Base-by-base conservation (phyloP, 176 grass and related monocot species). In the Panicum miliaceum region DNA sequence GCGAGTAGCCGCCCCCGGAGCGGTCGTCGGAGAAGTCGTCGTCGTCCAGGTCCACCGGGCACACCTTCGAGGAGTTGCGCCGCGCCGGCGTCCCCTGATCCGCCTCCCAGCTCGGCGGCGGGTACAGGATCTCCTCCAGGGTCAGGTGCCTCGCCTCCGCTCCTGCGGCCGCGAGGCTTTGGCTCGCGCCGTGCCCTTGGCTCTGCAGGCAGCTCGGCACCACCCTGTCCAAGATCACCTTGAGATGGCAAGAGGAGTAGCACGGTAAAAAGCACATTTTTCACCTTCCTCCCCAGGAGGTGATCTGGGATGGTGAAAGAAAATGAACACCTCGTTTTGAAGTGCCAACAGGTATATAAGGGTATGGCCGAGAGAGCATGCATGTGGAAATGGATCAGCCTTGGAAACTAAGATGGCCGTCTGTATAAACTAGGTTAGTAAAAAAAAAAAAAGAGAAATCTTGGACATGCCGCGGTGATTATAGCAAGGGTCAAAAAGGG, bases 51-150 rank as follows among this genome's bases (percentile, higher is more conserved):
- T 63, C 85, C 71, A 89, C 22, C 18, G 77, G 82, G 7, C 82
- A 64, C 53, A 89, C 77, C 82, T 89, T 89, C 1, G 77, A 77
- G 3, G 82, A 89, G 77, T 35, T 58, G 53, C 63, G 50, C 14
- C 77, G 77, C 58, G 32, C 70, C n/a, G 63, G 82, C 29, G 77
- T 71, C 41, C 12, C 86, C 18, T 22, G 29, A 32, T 32, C 59
- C 1, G 15, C n/a, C 43, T 72, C 80, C 80, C 64, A 56, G 74
- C 73, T 88, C 40, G 35, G 22, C 11, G 54, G 53, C 6, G 64
- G 53, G 18, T 89, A 89, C 77, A 89, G 32, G 11, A 85, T 81
- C 48, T 89, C 77, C 64, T 53, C 71, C 34, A 90, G 78, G 23
- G 83, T 86, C 53, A 77, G 34, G 0, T 64, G 71, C 37, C 82